Evolutionary conservation across 768 basidiomycete genomes (phyloP), one percentile per base, ranked within the genome.

Genomic region (Lactifluus hygrophoroides): DNA sequence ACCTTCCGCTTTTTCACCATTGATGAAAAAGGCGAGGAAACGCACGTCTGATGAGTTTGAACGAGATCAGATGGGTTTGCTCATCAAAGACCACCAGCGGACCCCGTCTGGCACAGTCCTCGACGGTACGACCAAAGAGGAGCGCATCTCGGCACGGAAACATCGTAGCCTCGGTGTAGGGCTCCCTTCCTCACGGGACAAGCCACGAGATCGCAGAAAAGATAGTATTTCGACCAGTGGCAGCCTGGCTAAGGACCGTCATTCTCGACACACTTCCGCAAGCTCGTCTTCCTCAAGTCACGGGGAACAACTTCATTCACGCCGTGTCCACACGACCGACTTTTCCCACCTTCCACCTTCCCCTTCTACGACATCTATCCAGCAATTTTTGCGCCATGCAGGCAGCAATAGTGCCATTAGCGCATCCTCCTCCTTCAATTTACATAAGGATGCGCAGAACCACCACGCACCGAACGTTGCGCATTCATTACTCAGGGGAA

Each of bases 301-400:
- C 54, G 75, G 71, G 57, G 83, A 85, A 54, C 70, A 65, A 48
- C 69, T 73, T 57, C 69, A 71, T 63, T 68, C 80, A 44, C 82
- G 88, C 19, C 85, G 88, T 37, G 79, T 79, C 38, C 83, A 83
- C 54, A 77, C 81, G 49, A 84, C 78, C 7, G 92, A 94, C 70
- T 93, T 90, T 71, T 91, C 93, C 0, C 90, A 90, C 67, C 77
- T 95, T 4, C 92, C 92, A 13, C 90, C 94, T 14, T 94, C 92
- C 14, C 92, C 92, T 19, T 91, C 92, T 2, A 84, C 90, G n/a
- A 84, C 88, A 5, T 89, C 89, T 5, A 92, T 94, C 56, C 86
- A 90, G 58, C 88, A 90, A 63, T 84, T 94, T 66, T 73, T 92
- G 58, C 79, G 82, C 54, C 81, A 85, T 56, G 72, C 79, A 3